Evolutionary conservation across 1,139 yeast genomes (phyloP), one percentile per base, ranked within the genome.

Genomic region (Meyerozyma elateridarum): DNA sequence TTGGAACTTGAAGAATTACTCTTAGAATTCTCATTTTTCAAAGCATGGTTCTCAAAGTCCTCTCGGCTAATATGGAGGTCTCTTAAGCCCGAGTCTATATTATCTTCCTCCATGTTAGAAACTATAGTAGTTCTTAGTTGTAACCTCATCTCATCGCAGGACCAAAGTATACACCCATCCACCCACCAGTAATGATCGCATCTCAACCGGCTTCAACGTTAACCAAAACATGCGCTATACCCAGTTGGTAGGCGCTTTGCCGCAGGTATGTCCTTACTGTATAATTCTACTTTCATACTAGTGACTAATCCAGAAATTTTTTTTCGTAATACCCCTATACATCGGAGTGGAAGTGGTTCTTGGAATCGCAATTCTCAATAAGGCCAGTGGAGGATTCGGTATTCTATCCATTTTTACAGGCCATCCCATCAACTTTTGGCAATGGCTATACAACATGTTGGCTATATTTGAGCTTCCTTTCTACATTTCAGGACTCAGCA

Each of bases 331-430:
- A 15, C 96, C 97, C 4, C 70, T 91, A 26, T 85, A 82, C 51
- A 70, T 85, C 22, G 97, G 96, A 7, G 95, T 88, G 15, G 97
- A 91, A 54, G 54, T 87, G 8, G 75, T 85, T 15, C 64, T 88
- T n/a, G 83, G 87, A 2, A 66, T 84, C 22, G 82, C 93, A 15
- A 74, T 88, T 29, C 70, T 89, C 46, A 89, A 91, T 62, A 89
- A 89, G 55, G 87, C 91, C 40, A 80, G 95, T 36, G 96, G 97
- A 7, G 65, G 80, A 17, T 91, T 82, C 56, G 98, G 97, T 18
- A 65, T 89, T 25, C 64, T 89, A 21, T 88, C 97, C 1, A 59
- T 91, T 27, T 73, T 91, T 49, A 89, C 96, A 0, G 93, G 96
- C 2, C 96, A 88, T 49, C 94, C 93, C 2, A 70, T 89, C 37